phyloP scores from a whole-genome alignment of 1,139 yeast species.

The Suhomyces taliae region DNA sequence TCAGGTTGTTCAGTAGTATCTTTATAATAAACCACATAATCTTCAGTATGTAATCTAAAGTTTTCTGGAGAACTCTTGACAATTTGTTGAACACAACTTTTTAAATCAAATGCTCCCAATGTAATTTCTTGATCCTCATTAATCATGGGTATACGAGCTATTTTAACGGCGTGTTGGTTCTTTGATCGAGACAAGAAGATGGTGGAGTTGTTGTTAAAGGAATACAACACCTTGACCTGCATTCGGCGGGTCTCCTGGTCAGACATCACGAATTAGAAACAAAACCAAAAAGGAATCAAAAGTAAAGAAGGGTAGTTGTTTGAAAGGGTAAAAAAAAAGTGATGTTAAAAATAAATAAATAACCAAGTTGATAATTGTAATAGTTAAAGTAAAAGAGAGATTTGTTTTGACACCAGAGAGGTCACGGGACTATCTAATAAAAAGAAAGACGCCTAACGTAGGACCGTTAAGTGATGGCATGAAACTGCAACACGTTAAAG shows the following conservation, averaged over 20 bases:
- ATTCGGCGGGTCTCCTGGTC: slow-evolving; percentile 36
- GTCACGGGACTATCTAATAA: slow-evolving; percentile 7
- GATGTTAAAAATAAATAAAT: background rate
- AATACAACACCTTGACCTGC: slow-evolving; percentile 60
- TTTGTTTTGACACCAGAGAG: slow-evolving; percentile 6
- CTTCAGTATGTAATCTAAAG: slow-evolving; percentile 47
- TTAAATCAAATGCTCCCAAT: slow-evolving; percentile 58
- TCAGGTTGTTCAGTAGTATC: slow-evolving; percentile 71
- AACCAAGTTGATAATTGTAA: background rate
- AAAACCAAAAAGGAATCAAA: slow-evolving; percentile 1
- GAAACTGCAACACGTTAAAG: slow-evolving; percentile 6
- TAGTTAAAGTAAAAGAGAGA: background rate
- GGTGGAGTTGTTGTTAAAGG: slow-evolving; percentile 56
- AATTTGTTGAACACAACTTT: slow-evolving; percentile 51
- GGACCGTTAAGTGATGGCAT: background rate
- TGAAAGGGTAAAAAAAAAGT: background rate
- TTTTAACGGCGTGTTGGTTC: slow-evolving; percentile 44
- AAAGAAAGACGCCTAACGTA: background rate
- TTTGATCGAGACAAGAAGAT: slow-evolving; percentile 60
- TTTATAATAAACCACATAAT: slow-evolving; percentile 70
- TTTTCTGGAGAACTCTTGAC: slow-evolving; percentile 58
- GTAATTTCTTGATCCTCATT: slow-evolving; percentile 36
- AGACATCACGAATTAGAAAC: slow-evolving; percentile 9
- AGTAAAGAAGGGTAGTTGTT: background rate
- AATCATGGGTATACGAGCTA: slow-evolving; percentile 44